Base-by-base conservation (phyloP, 1,139 yeast species). In the Eremothecium gossypii region DNA sequence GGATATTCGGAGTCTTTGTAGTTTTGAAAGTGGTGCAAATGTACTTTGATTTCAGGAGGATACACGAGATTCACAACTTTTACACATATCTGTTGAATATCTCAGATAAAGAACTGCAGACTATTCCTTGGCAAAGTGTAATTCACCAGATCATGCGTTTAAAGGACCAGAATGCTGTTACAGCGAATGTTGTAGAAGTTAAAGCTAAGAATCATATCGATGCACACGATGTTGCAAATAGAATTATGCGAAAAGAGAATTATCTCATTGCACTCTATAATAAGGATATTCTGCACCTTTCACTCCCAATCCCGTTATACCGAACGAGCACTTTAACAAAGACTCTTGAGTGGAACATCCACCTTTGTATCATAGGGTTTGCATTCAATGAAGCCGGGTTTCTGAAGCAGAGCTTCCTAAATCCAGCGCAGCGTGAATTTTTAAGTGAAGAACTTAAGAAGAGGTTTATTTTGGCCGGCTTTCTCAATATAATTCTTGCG, bases 201-300 rank as follows among this genome's bases (percentile, higher is more conserved):
- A 79, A 76, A 45, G 77, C 89, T 0, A 83, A 81, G 53, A 77
- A 79, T 39, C 69, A 89, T 47, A 70, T 91, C 43, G 91, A 85
- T 57, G 95, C 97, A 2, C 96, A 87, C 60, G 94, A 83, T 55
- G 85, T 91, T 44, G 97, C 97, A 10, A 93, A 91, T 60, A 70
- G 98, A 47, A 84, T 91, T 45, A 89, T 91, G 98, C 71, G 99
- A 44, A 83, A 81, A 51, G 98, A 93, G 50, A 91, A 91, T 58
- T 91, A 89, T 59, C 73, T 86, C 69, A 85, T 91, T 57, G 96
- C 96, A 0, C 66, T 91, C 55, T 78, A 85, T 53, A 89, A 87
- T 64, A 84, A 80, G 52, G 79, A 84, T 48, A 67, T 89, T 0
- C 64, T 91, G 34, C 83, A 84, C 53, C 65, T 85, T 29, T 70